Evolutionary conservation across 306 rosid genomes (phyloP).

Genomic region (Cercis canadensis): DNA sequence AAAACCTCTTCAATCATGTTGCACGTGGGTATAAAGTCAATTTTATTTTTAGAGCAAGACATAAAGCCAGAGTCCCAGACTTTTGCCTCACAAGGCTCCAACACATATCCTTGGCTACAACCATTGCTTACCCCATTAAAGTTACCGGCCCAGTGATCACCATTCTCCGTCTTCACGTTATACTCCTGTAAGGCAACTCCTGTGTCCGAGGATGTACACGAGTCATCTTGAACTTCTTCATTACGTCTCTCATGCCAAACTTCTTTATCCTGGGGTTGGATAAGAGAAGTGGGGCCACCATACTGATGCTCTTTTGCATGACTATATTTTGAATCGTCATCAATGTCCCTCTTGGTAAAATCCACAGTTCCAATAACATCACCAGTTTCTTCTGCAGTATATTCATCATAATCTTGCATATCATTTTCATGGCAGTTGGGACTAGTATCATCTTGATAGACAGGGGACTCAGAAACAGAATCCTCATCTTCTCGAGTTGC

Average conservation of each 20-base stretch:
- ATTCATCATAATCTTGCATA: conserved; percentile 52
- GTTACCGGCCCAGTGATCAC: conserved; percentile 55
- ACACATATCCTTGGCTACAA: conserved; percentile 57
- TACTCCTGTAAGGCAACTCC: conserved; percentile 48
- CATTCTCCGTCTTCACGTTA: conserved; percentile 52
- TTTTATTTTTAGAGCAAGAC: conserved; percentile 58
- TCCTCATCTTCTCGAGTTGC: conserved; percentile 63
- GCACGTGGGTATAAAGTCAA: conserved; percentile 83
- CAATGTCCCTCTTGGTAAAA: conserved; percentile 23
- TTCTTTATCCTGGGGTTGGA: conserved; percentile 37
- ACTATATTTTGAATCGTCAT: conserved; percentile 40
- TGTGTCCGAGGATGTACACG: conserved; percentile 56
- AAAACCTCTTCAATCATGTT: conserved; percentile 90
- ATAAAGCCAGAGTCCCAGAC: conserved; percentile 74
- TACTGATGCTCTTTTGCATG: conserved; percentile 27
- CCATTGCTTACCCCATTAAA: conserved; percentile 51
- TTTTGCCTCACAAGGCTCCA: conserved; percentile 73
- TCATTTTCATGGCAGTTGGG: conserved; percentile 41
- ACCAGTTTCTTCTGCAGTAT: conserved; percentile 41
- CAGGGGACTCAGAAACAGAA: conserved; percentile 71
- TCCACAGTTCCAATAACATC: conserved; percentile 33
- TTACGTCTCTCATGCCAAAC: conserved; percentile 49
- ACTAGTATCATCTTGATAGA: conserved; percentile 40
- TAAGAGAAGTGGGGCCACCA: conserved; percentile 34
- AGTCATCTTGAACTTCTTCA: conserved; percentile 61